Conservation (phyloP, 495 filamentous ascomycete species). For the Penicillium antarcticum region DNA sequence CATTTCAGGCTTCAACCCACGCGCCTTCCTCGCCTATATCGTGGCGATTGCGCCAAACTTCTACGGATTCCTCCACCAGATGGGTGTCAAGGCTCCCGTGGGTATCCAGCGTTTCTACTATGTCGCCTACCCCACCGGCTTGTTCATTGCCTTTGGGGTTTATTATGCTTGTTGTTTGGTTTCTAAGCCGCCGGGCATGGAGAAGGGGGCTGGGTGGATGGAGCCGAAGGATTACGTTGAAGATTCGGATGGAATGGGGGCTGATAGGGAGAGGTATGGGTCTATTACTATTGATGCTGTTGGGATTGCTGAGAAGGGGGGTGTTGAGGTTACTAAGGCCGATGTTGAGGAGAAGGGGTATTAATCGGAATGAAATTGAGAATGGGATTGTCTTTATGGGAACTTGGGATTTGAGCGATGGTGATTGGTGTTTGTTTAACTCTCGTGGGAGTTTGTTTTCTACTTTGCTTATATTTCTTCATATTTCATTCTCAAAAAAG, state of each 20-base stretch:
- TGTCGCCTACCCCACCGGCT: slow-evolving; percentile 30
- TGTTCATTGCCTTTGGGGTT: slow-evolving; percentile 23
- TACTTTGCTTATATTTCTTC: too few relatives aligned
- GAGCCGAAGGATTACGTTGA: slow-evolving; percentile 34
- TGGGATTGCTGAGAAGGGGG: neutral
- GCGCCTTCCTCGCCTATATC: slow-evolving; percentile 26
- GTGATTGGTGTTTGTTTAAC: too few relatives aligned
- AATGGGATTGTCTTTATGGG: neutral
- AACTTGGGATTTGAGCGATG: too few relatives aligned
- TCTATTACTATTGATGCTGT: neutral
- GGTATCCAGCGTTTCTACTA: slow-evolving; percentile 33
- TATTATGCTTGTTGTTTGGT: slow-evolving; percentile 20
- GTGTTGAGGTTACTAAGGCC: neutral
- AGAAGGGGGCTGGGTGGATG: slow-evolving; percentile 23
- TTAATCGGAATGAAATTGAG: neutral
- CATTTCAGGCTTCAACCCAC: slow-evolving; percentile 19
- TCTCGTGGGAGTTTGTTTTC: too few relatives aligned
- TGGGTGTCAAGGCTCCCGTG: slow-evolving; percentile 30
- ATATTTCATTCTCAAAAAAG: too few relatives aligned
- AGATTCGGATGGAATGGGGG: slow-evolving; percentile 15
- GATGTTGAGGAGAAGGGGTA: neutral
- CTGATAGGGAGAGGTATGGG: neutral
- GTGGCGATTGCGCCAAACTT: slow-evolving; percentile 29
- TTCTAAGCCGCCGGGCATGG: slow-evolving; percentile 15
- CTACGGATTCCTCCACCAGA: slow-evolving; percentile 36